Percentiles rank a stretch among this genome's conserved stretches.
Conservation (phyloP, 371 early-diverging fungal genomes). For the Phascolomyces articulosus region DNA sequence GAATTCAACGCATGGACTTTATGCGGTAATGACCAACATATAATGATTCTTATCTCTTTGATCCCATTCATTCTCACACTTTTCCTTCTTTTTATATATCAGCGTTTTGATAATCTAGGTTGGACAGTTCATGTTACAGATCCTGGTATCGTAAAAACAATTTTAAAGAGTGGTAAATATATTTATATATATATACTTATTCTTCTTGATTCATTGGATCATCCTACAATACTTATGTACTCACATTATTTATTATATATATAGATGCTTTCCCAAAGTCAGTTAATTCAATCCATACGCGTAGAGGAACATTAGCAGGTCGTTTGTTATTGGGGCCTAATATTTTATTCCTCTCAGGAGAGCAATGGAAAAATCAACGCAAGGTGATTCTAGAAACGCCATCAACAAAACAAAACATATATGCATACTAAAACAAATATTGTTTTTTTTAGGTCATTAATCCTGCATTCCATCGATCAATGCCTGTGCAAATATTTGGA, state of each 20-base stretch:
- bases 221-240: not conserved
- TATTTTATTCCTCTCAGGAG: slow-evolving; percentile 19
- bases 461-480: slow-evolving; percentile 44
- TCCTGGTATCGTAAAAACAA: slow-evolving; percentile 21
- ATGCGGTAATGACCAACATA: too few relatives aligned
- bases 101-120: slow-evolving; percentile 13
- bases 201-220: not conserved
- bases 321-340: slow-evolving; percentile 28
- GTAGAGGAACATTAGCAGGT: slow-evolving; percentile 10
- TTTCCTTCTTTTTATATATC: not conserved
- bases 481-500: slow-evolving; percentile 41
- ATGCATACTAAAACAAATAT: too few relatives aligned
- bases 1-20: slow-evolving; percentile 3
- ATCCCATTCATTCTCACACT: too few relatives aligned
- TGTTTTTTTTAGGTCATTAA: slow-evolving; percentile 38
- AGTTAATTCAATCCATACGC: not conserved
- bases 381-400: slow-evolving; percentile 15
- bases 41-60: too few relatives aligned
- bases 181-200: too few relatives aligned
- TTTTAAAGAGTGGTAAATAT: slow-evolving; percentile 21
- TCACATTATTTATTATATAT: not conserved
- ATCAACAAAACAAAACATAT: too few relatives aligned
- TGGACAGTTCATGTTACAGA: slow-evolving; percentile 25
- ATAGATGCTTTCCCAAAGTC: slow-evolving; percentile 32
- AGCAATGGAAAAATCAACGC: slow-evolving; percentile 30